A percentile compares a stretch with the other conserved stretches of the same genome.
Conservation (phyloP, 345 rosid genomes). For the Syzygium aqueum region DNA sequence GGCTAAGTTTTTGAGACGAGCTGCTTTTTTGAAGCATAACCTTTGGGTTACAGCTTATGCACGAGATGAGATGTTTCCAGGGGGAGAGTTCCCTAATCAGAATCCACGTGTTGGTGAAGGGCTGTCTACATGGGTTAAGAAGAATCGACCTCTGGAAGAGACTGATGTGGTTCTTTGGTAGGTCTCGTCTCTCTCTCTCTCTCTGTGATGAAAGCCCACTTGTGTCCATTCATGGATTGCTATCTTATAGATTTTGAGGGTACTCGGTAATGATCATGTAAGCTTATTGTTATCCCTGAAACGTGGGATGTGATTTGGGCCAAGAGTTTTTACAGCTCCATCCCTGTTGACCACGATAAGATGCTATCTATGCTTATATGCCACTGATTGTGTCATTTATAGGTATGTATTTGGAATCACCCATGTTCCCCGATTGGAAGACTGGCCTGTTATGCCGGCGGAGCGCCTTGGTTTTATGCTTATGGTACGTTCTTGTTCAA, state of each 20-base stretch:
- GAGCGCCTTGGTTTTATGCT: slow-evolving; percentile 80
- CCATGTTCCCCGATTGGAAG: slow-evolving; percentile 86
- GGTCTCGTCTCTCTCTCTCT: slow-evolving; percentile 1
- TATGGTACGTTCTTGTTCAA: slow-evolving; percentile 32
- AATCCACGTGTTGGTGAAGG: slow-evolving; percentile 90
- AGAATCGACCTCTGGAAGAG: slow-evolving; percentile 77
- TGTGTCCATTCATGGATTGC: background rate
- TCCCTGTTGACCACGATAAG: background rate
- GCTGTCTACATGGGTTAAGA: slow-evolving; percentile 73
- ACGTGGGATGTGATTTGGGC: background rate
- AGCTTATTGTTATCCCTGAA: background rate
- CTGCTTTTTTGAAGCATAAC: slow-evolving; percentile 77
- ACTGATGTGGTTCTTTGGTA: slow-evolving; percentile 78
- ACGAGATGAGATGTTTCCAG: slow-evolving; percentile 62
- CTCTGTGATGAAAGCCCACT: background rate
- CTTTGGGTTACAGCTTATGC: slow-evolving; percentile 82
- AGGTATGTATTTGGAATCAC: slow-evolving; percentile 93
- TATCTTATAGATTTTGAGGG: background rate
- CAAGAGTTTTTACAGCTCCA: background rate
- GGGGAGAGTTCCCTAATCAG: slow-evolving; percentile 93
- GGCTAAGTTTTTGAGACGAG: slow-evolving; percentile 82
- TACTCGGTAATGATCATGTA: background rate
- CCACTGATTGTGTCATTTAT: background rate
- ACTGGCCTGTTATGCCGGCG: slow-evolving; percentile 94
- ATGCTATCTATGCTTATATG: background rate